Percentiles rank a stretch among this genome's conserved stretches.
phyloP scores from a whole-genome alignment of 495 filamentous ascomycete species.

The Tricharina praecox region DNA sequence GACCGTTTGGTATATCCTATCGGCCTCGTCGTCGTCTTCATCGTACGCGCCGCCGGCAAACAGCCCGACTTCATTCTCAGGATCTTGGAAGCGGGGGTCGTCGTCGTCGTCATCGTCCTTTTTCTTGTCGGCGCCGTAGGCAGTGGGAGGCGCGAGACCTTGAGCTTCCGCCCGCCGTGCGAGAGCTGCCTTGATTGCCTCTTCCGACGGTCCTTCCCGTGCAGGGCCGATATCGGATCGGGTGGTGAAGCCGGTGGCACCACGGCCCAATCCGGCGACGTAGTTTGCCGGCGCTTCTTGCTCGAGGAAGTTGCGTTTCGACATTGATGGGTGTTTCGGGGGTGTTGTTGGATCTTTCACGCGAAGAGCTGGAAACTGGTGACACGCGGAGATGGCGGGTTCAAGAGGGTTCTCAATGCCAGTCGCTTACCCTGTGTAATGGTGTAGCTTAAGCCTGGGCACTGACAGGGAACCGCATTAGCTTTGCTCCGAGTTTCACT shows the following conservation, averaged over 20 bases:
- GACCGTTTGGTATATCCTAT: slow-evolving; percentile 83
- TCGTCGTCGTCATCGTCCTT: slow-evolving; percentile 62
- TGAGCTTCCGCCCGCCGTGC: slow-evolving; percentile 77
- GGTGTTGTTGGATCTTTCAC: too few relatives aligned
- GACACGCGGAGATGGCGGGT: too few relatives aligned
- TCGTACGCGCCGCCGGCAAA: slow-evolving; percentile 91
- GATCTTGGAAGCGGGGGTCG: slow-evolving; percentile 79
- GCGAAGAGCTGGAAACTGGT: too few relatives aligned
- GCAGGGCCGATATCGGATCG: slow-evolving; percentile 92
- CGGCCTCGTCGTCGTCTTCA: slow-evolving; percentile 91
- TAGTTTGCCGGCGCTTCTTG: slow-evolving; percentile 94
- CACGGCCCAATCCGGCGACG: slow-evolving; percentile 91
- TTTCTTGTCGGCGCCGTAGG: slow-evolving; percentile 70
- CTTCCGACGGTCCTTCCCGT: slow-evolving; percentile 88
- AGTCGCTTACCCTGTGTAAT: too few relatives aligned
- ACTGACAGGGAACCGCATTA: too few relatives aligned
- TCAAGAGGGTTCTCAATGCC: too few relatives aligned
- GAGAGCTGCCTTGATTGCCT: slow-evolving; percentile 94
- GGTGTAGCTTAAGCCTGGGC: too few relatives aligned
- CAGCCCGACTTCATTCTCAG: slow-evolving; percentile 89
- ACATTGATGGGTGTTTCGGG: slow-evolving; percentile 34
- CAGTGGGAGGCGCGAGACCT: slow-evolving; percentile 61
- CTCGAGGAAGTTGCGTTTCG: slow-evolving; percentile 76
- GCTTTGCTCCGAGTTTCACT: too few relatives aligned
- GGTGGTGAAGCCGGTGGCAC: slow-evolving; percentile 95